Conservation (phyloP, 805 yeast genomes). For the Schwanniomyces pseudopolymorphus region DNA sequence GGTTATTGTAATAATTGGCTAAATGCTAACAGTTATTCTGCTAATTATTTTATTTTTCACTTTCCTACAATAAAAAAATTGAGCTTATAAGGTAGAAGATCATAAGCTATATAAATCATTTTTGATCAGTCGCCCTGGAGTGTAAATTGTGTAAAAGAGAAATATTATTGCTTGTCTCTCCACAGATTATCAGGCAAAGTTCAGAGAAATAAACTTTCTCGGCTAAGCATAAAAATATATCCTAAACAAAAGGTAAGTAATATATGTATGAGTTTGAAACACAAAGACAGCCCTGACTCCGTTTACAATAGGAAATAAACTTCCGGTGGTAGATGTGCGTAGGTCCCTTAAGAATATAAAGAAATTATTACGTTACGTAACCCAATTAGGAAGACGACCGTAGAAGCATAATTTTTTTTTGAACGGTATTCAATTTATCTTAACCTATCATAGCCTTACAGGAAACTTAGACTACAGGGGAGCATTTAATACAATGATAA, state of each 20-base stretch:
- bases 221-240: neutral
- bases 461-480: too few species aligned
- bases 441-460: too few species aligned
- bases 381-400: neutral
- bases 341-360: neutral
- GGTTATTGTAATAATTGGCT: too few species aligned
- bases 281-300: neutral
- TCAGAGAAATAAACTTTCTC: neutral
- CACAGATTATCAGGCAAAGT: neutral
- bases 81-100: neutral
- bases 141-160: neutral
- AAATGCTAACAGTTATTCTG: too few species aligned
- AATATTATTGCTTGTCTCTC: neutral
- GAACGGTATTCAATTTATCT: neutral
- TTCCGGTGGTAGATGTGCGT: neutral
- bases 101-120: neutral
- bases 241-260: neutral
- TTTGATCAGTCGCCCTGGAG: neutral
- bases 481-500: neutral
- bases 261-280: neutral
- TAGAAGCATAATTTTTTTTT: neutral
- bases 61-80: too few species aligned
- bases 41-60: too few species aligned
- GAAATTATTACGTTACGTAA: neutral
- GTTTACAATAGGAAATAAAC: neutral